Percentiles rank a stretch among this genome's conserved stretches.
Evolutionary conservation across 1,139 yeast genomes (phyloP).

Genomic region (Kodamaea sp.): DNA sequence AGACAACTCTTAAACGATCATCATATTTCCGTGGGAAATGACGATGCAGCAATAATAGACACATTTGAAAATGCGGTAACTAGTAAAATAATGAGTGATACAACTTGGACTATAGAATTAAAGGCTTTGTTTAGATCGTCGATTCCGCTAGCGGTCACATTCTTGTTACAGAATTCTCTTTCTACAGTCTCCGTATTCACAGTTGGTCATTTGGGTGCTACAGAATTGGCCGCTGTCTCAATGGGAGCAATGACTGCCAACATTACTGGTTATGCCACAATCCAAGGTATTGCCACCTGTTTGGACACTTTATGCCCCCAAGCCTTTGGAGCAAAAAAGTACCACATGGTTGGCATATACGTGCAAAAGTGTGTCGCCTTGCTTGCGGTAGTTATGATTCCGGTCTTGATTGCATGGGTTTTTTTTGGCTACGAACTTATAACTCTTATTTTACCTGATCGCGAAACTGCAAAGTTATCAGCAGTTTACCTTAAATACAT

Average conservation of each 20-base stretch:
- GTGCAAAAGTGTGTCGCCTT: constrained; percentile 55
- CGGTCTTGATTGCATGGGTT: constrained; percentile 49
- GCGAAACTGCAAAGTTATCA: constrained; percentile 49
- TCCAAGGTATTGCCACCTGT: constrained; percentile 68
- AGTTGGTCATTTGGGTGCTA: constrained; percentile 58
- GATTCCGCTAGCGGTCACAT: constrained; percentile 51
- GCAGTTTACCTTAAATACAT: constrained; percentile 49
- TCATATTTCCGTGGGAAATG: constrained; percentile 22
- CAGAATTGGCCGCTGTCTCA: constrained; percentile 57
- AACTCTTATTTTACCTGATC: constrained; percentile 39
- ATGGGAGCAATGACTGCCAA: constrained; percentile 64
- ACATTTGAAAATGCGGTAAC: constrained; percentile 38
- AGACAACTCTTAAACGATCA: constrained; percentile 33
- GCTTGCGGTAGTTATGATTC: constrained; percentile 44
- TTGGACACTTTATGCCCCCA: constrained; percentile 80
- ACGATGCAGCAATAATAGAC: constrained; percentile 26
- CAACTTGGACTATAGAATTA: constrained; percentile 35
- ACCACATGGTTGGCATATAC: constrained; percentile 50
- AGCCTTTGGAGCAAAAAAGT: constrained; percentile 56
- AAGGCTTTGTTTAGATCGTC: constrained; percentile 41
- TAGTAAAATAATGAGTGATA: constrained; percentile 22
- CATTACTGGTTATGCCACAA: constrained; percentile 56
- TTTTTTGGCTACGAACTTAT: constrained; percentile 42
- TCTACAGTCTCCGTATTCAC: constrained; percentile 56
- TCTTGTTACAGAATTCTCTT: constrained; percentile 52